A percentile compares a stretch with the other conserved stretches of the same genome.
Conservation (phyloP, 2,329 filamentous ascomycete genomes). For the Sporothrix protearum region DNA sequence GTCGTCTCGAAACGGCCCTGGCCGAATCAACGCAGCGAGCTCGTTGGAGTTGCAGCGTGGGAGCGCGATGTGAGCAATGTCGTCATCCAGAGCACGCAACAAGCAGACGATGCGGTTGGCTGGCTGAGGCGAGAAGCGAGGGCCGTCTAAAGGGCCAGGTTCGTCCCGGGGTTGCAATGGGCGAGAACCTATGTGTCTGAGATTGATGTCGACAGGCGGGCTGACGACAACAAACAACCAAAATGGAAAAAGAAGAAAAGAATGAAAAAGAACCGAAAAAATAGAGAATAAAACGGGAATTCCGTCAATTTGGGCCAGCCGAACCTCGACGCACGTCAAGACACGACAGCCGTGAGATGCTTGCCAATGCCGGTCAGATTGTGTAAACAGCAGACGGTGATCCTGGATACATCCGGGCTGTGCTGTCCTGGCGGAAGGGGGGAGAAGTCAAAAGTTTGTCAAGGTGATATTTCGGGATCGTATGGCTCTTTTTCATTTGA, state of each 20-base stretch:
- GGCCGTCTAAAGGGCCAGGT: neutral
- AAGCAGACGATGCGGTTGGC: constrained; percentile 13
- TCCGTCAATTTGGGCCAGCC: constrained; percentile 9
- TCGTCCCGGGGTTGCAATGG: constrained; percentile 1
- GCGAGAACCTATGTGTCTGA: neutral
- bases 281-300: neutral
- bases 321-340: neutral
- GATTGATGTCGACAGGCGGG: neutral
- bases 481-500: neutral
- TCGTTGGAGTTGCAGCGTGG: constrained; percentile 1
- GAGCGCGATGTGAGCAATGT: constrained; percentile 20
- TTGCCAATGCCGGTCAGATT: neutral
- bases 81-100: constrained; percentile 31
- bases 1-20: neutral
- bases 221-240: neutral
- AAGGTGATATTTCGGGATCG: constrained; percentile 18
- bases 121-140: neutral
- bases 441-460: neutral
- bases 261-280: neutral
- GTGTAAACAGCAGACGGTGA: neutral
- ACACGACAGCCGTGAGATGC: neutral
- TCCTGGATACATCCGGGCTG: neutral
- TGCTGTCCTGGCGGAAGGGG: neutral
- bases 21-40: constrained; percentile 21
- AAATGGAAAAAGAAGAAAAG: neutral